Percentiles rank a stretch among this genome's conserved stretches.
Evolutionary conservation across 2,329 filamentous ascomycete species (phyloP).

Genomic region (Hypoxylon sp.): DNA sequence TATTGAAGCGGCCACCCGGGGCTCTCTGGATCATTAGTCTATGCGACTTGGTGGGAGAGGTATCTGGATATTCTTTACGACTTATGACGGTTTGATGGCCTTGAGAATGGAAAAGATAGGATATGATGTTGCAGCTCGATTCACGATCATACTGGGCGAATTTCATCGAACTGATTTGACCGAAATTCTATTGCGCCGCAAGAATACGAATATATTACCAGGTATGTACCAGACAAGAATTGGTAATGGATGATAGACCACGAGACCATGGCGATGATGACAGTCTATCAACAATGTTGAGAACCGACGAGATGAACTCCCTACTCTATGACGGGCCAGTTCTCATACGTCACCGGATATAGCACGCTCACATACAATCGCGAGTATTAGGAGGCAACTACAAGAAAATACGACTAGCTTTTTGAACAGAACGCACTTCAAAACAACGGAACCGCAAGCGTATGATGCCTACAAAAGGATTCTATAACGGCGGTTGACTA

Average conservation of each 20-base stretch:
- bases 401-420: no score
- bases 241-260: no score
- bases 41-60: not conserved
- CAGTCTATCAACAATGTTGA: not conserved
- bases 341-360: not conserved
- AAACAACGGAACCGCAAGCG: no score
- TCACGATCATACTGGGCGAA: not conserved
- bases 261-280: not conserved
- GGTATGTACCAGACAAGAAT: not conserved
- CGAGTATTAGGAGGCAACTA: no score
- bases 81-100: not conserved
- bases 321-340: not conserved
- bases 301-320: not conserved
- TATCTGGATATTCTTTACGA: not conserved
- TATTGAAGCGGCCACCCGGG: not conserved
- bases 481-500: no score
- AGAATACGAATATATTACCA: not conserved
- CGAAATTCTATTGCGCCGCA: not conserved
- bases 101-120: not conserved
- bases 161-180: not conserved
- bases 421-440: no score
- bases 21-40: not conserved
- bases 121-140: not conserved
- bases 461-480: no score
- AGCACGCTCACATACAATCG: no score